Percentiles rank a stretch among this genome's conserved stretches.
These are phyloP conservation scores for Ceratocystis colombiana DNA, from an alignment of 2,329 filamentous ascomycete species.

Conservation along the genomic window DNA sequence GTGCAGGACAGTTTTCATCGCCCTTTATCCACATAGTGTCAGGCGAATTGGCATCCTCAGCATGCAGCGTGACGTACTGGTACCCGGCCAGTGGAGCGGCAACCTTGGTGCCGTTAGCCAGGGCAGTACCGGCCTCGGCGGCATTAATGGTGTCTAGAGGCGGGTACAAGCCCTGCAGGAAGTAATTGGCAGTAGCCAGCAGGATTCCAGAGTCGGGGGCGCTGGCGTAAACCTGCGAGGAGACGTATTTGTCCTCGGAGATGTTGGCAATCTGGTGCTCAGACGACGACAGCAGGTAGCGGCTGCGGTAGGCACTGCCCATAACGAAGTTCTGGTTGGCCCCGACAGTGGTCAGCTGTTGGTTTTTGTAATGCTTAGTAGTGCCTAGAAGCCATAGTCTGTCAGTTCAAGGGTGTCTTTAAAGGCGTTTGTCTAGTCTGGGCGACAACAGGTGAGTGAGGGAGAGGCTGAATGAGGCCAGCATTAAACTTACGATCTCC, in stretches of 20 bases:
- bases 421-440: neutral
- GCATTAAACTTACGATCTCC: slow-evolving; percentile 31
- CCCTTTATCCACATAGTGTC: slow-evolving; percentile 35
- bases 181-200: slow-evolving; percentile 33
- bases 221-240: slow-evolving; percentile 32
- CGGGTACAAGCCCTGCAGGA: slow-evolving; percentile 34
- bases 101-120: slow-evolving; percentile 32
- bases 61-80: slow-evolving; percentile 33
- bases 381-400: slow-evolving; percentile 28
- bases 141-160: slow-evolving; percentile 30
- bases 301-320: slow-evolving; percentile 28
- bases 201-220: slow-evolving; percentile 32
- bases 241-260: slow-evolving; percentile 31
- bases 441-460: neutral
- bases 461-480: no score
- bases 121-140: slow-evolving; percentile 29
- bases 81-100: slow-evolving; percentile 32
- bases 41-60: slow-evolving; percentile 31
- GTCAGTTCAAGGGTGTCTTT: neutral
- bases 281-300: slow-evolving; percentile 29
- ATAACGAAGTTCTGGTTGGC: slow-evolving; percentile 32
- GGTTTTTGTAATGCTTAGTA: slow-evolving; percentile 33
- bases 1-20: slow-evolving; percentile 32
- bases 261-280: slow-evolving; percentile 31
- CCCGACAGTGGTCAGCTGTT: slow-evolving; percentile 33